Base-by-base conservation (phyloP, 352 stramenopile genomes). In the Hyphochytrium catenoides region DNA sequence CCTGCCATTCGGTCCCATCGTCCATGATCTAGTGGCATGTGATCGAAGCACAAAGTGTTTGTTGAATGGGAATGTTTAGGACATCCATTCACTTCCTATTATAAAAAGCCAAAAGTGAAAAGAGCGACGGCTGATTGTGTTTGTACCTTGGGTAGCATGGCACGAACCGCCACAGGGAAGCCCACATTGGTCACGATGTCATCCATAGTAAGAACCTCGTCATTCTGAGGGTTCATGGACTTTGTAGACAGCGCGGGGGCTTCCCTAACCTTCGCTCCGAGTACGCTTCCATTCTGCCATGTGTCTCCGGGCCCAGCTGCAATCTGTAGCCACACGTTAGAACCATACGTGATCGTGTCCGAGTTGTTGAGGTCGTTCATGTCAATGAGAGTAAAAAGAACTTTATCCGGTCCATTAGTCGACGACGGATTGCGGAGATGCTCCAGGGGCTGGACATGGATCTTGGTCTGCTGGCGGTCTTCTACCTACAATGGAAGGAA, bases 321-420 rank as follows among this genome's bases (percentile, higher is more conserved):
- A 8, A 79, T 43, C 36, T 79, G 62, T 24, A 79, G 43, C 59
- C 61, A 79, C 9, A 79, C 61, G 7, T 59, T 55, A 45, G 74
- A 62, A n/a, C 66, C 66, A 31, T 71, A 79, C 18, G 55, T 55
- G 34, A 79, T 66, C 15, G 62, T 53, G 26, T 58, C 64, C 8
- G 62, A 60, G 32, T 60, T 79, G 39, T 55, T 50, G 4, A 70
- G 44, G 30, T 79, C 66, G 9, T 49, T 50, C 12, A 79, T 49
- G 35, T 76, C 52, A 14, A 75, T 43, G 4, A 79, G 38, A 15
- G 63, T 76, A 43, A 79, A 71, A n/a, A 76, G 36, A 6, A 43
- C 14, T 19, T 43, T 43, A 24, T 43, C 36, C 55, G 11, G 53
- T 54, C 24, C 59, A 59, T 31, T 73, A 52, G n/a, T n/a, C n/a